Evolutionary conservation across 345 rosid species (phyloP).

Genomic region (Corchorus capsularis): DNA sequence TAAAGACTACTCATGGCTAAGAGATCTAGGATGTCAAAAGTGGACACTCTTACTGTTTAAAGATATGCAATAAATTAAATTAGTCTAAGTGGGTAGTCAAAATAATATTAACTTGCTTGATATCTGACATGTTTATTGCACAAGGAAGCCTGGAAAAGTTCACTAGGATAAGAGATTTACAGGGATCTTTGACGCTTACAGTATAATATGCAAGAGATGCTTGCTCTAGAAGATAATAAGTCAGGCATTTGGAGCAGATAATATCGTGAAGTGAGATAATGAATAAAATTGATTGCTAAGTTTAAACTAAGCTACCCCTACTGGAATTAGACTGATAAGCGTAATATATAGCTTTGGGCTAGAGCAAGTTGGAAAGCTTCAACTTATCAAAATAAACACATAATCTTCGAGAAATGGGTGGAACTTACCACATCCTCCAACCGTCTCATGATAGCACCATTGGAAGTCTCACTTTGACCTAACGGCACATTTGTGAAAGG

Average conservation of each 20-base stretch:
- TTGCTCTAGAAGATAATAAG: background rate
- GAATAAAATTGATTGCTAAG: background rate
- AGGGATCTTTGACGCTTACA: no score
- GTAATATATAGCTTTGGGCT: background rate
- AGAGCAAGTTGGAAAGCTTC: slow-evolving; percentile 8
- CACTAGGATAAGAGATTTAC: background rate
- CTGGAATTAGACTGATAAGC: background rate
- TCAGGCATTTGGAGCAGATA: background rate
- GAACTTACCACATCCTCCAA: slow-evolving; percentile 43
- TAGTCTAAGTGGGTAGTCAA: background rate
- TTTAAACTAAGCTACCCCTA: background rate
- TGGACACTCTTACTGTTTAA: background rate
- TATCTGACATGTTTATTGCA: no score
- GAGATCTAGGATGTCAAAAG: background rate
- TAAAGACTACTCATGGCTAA: background rate
- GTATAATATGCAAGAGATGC: background rate
- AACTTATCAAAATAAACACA: background rate
- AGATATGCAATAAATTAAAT: background rate
- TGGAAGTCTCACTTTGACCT: slow-evolving; percentile 33
- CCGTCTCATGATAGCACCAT: slow-evolving; percentile 31
- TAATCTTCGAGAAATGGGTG: background rate
- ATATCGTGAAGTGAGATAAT: slow-evolving; percentile 1
- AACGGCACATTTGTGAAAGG: slow-evolving; percentile 32
- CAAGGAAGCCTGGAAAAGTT: background rate
- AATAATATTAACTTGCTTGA: background rate